Evolutionary conservation across 306 rosid species (phyloP).

Genomic region (Trifolium repens): DNA sequence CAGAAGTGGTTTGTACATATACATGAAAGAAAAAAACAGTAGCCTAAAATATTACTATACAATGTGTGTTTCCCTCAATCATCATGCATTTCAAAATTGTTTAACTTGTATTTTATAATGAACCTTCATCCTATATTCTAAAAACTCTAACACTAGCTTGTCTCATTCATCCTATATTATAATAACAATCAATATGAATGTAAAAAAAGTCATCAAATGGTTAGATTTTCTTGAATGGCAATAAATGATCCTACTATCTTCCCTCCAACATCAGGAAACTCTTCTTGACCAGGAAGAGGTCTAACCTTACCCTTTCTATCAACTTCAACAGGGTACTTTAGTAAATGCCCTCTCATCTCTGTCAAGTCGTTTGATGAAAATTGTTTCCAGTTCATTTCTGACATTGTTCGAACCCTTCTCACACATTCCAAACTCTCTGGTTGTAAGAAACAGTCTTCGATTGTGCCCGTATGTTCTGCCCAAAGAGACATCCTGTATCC

Average conservation of each 20-base stretch:
- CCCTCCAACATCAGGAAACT: conserved; percentile 95
- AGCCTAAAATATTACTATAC: conserved; percentile 15
- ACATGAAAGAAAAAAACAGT: neutral
- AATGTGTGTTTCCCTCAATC: conserved; percentile 26
- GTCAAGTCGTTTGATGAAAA: conserved; percentile 69
- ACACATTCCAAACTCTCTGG: conserved; percentile 92
- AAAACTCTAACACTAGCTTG: neutral
- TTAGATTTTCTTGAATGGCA: conserved; percentile 89
- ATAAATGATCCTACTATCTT: conserved; percentile 82
- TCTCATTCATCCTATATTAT: conserved; percentile 32
- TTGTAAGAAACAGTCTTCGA: conserved; percentile 72
- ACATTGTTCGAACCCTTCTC: conserved; percentile 69
- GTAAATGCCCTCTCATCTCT: conserved; percentile 85
- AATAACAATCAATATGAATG: conserved; percentile 28
- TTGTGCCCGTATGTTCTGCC: conserved; percentile 82
- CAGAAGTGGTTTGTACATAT: neutral
- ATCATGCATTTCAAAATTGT: conserved; percentile 40
- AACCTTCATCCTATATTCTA: conserved; percentile 26
- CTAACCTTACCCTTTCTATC: conserved; percentile 77
- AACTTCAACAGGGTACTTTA: conserved; percentile 90
- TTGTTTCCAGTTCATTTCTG: conserved; percentile 82
- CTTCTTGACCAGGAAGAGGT: conserved; percentile 75
- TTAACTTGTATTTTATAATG: conserved; percentile 3
- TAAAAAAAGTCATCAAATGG: conserved; percentile 58
- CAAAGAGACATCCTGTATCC: conserved; percentile 98